Percentiles rank a stretch among this genome's conserved stretches.
These are phyloP conservation scores for Sporisorium scitamineum DNA, from an alignment of 1,284 basidiomycete genomes.

Conservation along the genomic window DNA sequence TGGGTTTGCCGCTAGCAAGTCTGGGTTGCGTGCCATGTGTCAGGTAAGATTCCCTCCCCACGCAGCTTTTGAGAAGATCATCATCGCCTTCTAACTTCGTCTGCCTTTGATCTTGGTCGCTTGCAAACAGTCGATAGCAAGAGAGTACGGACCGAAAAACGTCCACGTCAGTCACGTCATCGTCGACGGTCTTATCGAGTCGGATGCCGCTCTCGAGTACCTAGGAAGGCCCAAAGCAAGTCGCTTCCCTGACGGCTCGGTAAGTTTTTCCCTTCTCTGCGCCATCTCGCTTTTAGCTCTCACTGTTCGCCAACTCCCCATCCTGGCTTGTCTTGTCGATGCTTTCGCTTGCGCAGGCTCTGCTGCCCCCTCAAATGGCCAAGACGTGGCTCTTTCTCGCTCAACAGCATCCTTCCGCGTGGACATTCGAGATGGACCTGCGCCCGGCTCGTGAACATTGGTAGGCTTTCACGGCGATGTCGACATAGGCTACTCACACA, in stretches of 20 bases:
- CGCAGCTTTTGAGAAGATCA: too few relatives aligned
- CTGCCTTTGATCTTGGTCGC: background rate
- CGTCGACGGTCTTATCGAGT: constrained; percentile 60
- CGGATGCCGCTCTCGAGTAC: constrained; percentile 43
- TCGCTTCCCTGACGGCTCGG: constrained; percentile 47
- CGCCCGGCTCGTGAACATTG: constrained; percentile 60
- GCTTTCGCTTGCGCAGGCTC: constrained; percentile 29
- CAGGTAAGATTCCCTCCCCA: constrained; percentile 33
- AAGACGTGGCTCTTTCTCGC: constrained; percentile 63
- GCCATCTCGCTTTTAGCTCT: background rate
- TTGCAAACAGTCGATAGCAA: constrained; percentile 36
- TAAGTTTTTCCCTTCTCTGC: constrained; percentile 11
- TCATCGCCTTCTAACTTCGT: background rate
- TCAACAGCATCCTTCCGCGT: constrained; percentile 49
- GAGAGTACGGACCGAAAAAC: constrained; percentile 47
- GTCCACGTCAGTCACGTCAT: constrained; percentile 60
- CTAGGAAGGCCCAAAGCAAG: constrained; percentile 50
- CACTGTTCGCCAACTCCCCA: background rate
- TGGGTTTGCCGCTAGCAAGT: constrained; percentile 56
- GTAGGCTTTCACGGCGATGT: background rate
- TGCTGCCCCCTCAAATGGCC: constrained; percentile 57
- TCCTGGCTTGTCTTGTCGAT: background rate
- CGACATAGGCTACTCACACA: background rate
- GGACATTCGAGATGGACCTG: constrained; percentile 61
- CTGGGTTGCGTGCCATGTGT: constrained; percentile 49